Base-by-base conservation (phyloP, 1,284 basidiomycete genomes). In the Boletus albobrunnescens region DNA sequence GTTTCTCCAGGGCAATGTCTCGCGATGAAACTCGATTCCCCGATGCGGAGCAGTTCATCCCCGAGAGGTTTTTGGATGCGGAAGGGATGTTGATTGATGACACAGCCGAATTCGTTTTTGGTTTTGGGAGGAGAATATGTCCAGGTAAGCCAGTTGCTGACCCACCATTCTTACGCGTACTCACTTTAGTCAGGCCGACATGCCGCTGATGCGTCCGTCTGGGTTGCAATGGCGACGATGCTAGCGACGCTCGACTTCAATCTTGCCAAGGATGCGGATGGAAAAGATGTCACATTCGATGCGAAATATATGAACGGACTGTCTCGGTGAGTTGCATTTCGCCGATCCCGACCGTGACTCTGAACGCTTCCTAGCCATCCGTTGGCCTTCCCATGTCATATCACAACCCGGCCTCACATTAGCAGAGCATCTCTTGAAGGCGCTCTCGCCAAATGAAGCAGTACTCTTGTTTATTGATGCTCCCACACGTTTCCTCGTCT, bases 161-260 rank as follows among this genome's bases (percentile, higher is more conserved):
- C 27, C 9, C 13, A 2, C 30, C 17, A 3, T 14, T n/a, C 38
- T 2, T 8, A 12, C 6, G 17, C 31, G 8, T 20, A 9, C 10
- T 42, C 12, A 38, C 24, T 8, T 6, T 24, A 26, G 4, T 33
- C 36, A 59, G 60, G 60, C n/a, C 50, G 39, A 35, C 33, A 62
- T 33, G 17, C 35, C 2, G 61, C 44, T 3, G 27, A 60, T 41
- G 45, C 42, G 3, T 51, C 63, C 6, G 0, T 56, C 6, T 61
- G 63, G 59, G 47, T 35, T 27, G 50, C 46, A 0, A 56, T 61
- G 3, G 60, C 20, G 11, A 60, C 49, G 20, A 59, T 65, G 50
- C 49, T 63, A 3, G 60, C 59, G 4, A 58, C 51, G 5, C 43
- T 64, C 23, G 47, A 64, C 16, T 62, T 62, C 44, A 39, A 50